Base-by-base conservation (phyloP, 2,329 filamentous ascomycete species). In the Capronia coronata region DNA sequence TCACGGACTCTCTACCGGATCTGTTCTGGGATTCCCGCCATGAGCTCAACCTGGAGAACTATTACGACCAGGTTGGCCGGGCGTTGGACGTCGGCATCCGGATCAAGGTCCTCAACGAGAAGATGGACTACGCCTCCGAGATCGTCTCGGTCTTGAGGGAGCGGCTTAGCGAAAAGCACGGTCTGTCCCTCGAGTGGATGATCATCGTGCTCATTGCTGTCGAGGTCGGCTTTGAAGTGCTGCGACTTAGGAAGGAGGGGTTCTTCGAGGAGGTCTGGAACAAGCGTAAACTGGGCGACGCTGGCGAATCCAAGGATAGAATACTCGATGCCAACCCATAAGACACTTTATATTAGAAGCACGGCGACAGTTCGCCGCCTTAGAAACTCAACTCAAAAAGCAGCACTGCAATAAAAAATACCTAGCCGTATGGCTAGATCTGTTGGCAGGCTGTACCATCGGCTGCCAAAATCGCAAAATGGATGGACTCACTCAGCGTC, bases 81-180 rank as follows among this genome's bases (percentile, higher is more conserved):
- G 88, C 89, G 0, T 76, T 98, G 29, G 93, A 97, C 67, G 90
- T 97, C 19, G 86, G 87, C 27, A 87, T 93, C 21, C 79, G 93
- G 43, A 97, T 97, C 70, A 87, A 86, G 62, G 83, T 87, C 14
- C 71, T 97, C 59, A 98, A 98, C 66, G 87, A 94, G 71, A 94
- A 94, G 72, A 94, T 98, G 80, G 91, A 95, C 63, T 97, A 98
- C 66, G 93, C 91, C 1, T 87, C 93, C 63, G 91, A 97, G 67
- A 96, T 96, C 65, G 89, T 93, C 5, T 87, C 77, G 45, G 90
- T 97, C 13, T 71, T 97, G 54, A 77, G 93, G 50, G 88, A 96
- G 67, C 83, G 90, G 64, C 76, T 94, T 48, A 94, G 86, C 64
- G 90, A 97, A 73, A 88, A 87, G 65, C 89, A 97, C 64, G 86